Evolutionary conservation across 2,329 filamentous ascomycete species (phyloP), one percentile per base, ranked within the genome.

Genomic region (Torrubiella hemipterigena): DNA sequence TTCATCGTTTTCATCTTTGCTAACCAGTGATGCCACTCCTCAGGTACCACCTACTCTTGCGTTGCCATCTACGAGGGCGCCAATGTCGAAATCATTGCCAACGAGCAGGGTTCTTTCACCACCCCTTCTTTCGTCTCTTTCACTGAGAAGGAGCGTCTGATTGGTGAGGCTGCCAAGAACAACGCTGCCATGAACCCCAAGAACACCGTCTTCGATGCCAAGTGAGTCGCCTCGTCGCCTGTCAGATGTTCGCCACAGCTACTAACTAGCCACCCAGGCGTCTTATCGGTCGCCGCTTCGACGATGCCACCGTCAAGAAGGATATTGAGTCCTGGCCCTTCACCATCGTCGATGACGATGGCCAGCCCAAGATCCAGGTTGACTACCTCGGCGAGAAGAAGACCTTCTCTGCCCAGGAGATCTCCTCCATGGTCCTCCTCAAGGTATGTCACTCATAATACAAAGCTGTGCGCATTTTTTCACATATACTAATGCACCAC

Each of bases 51-150:
- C 65, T 98, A 98, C 78, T 96, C 91, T 57, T 98, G 91, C 67
- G 91, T 96, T 69, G 91, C 91, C 67, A 93, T 82, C 67, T 98
- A 96, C 70, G 91, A 96, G 70, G 91, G 91, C 63, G 89, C 76
- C 73, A 95, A 94, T 79, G 89, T 96, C 63, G 91, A 98, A 67
- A 98, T 98, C 75, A 95, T 96, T 64, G 89, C 89, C 81, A 96
- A 96, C 70, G 89, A 96, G 77, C 89, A 96, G 79, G 89, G 89
- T 75, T 87, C 77, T 69, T 94, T 94, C 70, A 96, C 91, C 58
- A 96, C 91, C 43, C 91, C 91, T 48, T 96, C 91, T 36, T 98
- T 95, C 73, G 91, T 98, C 59, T 93, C 85, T 52, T 98, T 98
- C 78, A 95, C 86, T 59, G 80, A 89, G 54, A 85, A 94, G 72